Evolutionary conservation across 2,329 filamentous ascomycete species (phyloP), one percentile per base, ranked within the genome.

Genomic region (Phialocephala sp.): DNA sequence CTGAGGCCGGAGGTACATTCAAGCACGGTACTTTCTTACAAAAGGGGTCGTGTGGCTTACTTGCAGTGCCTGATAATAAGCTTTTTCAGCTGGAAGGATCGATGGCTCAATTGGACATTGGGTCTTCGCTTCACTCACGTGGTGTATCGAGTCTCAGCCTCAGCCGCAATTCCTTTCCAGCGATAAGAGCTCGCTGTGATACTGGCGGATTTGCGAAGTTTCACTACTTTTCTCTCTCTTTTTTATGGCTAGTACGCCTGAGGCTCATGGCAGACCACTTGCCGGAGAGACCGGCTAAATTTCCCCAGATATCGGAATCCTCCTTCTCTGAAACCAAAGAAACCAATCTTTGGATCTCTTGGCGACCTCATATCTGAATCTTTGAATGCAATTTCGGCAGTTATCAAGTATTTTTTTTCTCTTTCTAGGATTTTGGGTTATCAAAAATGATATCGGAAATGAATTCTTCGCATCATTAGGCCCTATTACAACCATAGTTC

Each of bases 101-200:
- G 20, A 12, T 9, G 22, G 12, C 8, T 14, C 8, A 9, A 50
- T 22, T 18, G 20, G 45, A 1, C 22, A 27, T 50, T 11, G 15
- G n/a, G 22, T 24, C 12, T 50, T 9, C 20, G 20, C 45, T 24
- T 27, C n/a, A 32, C 32, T 54, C 50, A 35, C 50, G 50, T 54
- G 50, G 24, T 9, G 50, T 18, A 18, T 18, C 35, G 22, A 15
- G 50, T 54, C 50, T 54, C 50, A 54, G 50, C 50, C 50, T 54
- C 50, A 54, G 50, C 50, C 50, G 24, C 50, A 32, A 6, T 2
- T 9, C 24, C 24, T 18, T 35, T 32, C 22, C 35, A 11, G 11
- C 22, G 50, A 5, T 14, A 54, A 50, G 11, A 11, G 11, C 18
- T 18, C 18, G 41, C 45, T 12, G 14, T 54, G 14, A 54, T 11